A percentile compares a stretch with the other conserved stretches of the same genome.
phyloP scores from a whole-genome alignment of 441 rosid species.

The Viola pubescens region DNA sequence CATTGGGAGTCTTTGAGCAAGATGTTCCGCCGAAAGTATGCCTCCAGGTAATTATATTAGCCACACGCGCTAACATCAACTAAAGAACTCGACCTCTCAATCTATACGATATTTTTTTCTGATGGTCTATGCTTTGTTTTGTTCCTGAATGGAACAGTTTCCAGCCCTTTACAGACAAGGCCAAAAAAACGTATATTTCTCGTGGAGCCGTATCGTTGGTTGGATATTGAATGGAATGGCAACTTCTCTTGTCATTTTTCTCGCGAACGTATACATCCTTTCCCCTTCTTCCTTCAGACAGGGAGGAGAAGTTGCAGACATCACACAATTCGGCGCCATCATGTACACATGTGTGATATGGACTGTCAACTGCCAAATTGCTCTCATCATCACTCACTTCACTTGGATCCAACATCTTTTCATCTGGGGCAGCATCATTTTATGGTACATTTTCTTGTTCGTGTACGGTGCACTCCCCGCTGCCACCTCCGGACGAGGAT shows the following conservation, averaged over 20 bases:
- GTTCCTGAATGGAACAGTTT: constrained; percentile 34
- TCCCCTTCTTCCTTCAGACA: constrained; percentile 29
- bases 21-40: constrained; percentile 65
- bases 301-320: constrained; percentile 39
- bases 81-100: too few species aligned
- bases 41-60: constrained; percentile 38
- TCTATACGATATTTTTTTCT: background rate
- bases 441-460: constrained; percentile 58
- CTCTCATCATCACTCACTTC: constrained; percentile 52
- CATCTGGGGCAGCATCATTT: constrained; percentile 64
- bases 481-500: constrained; percentile 25
- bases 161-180: constrained; percentile 70
- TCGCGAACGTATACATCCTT: constrained; percentile 28
- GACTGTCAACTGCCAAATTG: constrained; percentile 62
- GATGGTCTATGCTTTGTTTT: background rate
- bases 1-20: constrained; percentile 69
- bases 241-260: constrained; percentile 44
- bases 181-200: constrained; percentile 44
- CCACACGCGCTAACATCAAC: too few species aligned
- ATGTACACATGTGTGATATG: constrained; percentile 56
- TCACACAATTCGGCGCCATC: constrained; percentile 34
- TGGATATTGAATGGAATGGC: constrained; percentile 50
- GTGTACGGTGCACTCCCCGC: constrained; percentile 44
- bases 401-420: constrained; percentile 69
- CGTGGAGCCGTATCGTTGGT: constrained; percentile 51